Conservation (phyloP, 345 rosid species). For the Pseudoturritis turrita region DNA sequence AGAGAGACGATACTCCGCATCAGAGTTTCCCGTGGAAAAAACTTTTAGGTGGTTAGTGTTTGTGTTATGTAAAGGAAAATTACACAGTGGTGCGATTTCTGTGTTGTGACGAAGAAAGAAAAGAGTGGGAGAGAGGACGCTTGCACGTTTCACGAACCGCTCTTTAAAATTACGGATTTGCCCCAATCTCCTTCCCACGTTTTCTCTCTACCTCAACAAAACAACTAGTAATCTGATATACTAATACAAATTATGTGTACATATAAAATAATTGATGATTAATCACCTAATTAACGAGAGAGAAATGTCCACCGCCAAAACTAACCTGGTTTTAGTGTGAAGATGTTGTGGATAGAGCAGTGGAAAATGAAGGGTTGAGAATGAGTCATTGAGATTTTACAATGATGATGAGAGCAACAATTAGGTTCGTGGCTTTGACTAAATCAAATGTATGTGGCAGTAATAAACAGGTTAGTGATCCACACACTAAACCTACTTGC, state of each 20-base stretch:
- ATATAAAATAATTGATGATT: not conserved
- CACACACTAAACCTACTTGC: not conserved
- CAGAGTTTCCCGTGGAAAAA: not conserved
- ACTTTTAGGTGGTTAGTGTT: too few relatives aligned
- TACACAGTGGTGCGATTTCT: not conserved
- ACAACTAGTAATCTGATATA: too few relatives aligned
- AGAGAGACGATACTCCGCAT: too few relatives aligned
- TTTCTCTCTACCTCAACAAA: too few relatives aligned
- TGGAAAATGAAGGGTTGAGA: not conserved
- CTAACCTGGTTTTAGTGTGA: not conserved
- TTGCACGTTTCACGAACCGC: constrained; percentile 13
- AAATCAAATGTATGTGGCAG: not conserved
- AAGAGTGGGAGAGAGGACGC: constrained; percentile 22
- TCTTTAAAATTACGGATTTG: not conserved
- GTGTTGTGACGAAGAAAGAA: not conserved
- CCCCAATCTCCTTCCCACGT: not conserved
- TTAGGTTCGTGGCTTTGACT: not conserved
- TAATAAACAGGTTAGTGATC: not conserved
- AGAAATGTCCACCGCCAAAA: not conserved
- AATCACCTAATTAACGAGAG: too few relatives aligned
- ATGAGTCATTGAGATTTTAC: not conserved
- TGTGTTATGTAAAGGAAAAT: not conserved
- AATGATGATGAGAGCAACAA: not conserved
- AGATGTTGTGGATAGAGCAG: not conserved
- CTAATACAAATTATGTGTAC: too few relatives aligned